Conservation (phyloP, 2,329 filamentous ascomycete genomes). For the Trichoderma simmonsii region DNA sequence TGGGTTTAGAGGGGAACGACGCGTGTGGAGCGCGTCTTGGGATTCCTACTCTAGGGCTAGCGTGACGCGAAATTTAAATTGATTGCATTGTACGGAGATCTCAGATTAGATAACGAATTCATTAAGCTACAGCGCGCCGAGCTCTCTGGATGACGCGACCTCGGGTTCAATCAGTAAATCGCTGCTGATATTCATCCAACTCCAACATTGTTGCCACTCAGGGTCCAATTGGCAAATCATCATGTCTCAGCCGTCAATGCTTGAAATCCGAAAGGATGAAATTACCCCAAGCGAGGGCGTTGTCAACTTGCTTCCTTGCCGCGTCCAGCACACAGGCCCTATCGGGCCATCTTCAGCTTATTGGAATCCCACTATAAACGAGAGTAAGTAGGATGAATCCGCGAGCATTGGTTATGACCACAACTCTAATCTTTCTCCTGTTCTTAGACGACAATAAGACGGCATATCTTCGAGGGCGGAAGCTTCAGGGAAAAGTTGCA, state of each 20-base stretch:
- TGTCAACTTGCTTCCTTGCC: conserved; percentile 75
- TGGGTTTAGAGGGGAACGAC: conserved; percentile 17
- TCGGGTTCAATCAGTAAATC: not conserved
- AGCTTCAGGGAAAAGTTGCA: conserved; percentile 65
- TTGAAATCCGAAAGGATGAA: conserved; percentile 35
- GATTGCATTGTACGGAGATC: conserved; percentile 32
- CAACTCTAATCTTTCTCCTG: not conserved
- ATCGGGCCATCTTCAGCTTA: conserved; percentile 61
- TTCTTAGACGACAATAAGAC: conserved; percentile 48
- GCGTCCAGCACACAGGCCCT: conserved; percentile 72
- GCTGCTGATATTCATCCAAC: not conserved
- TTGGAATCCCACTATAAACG: conserved; percentile 61
- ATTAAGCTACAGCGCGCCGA: not conserved
- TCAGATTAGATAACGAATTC: conserved; percentile 3
- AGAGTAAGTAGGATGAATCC: not conserved
- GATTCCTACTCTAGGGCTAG: conserved; percentile 24
- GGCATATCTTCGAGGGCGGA: conserved; percentile 76
- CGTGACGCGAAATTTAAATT: conserved; percentile 38
- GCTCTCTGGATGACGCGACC: not conserved
- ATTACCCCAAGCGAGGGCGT: conserved; percentile 39
- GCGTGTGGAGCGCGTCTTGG: conserved; percentile 32
- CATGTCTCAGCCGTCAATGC: conserved; percentile 45
- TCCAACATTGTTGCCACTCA: not conserved
- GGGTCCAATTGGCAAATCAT: not conserved
- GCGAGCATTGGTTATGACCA: not conserved